A percentile compares a stretch with the other conserved stretches of the same genome.
Conservation (phyloP, 2,329 filamentous ascomycete species). For the Penicillium vulpinum region DNA sequence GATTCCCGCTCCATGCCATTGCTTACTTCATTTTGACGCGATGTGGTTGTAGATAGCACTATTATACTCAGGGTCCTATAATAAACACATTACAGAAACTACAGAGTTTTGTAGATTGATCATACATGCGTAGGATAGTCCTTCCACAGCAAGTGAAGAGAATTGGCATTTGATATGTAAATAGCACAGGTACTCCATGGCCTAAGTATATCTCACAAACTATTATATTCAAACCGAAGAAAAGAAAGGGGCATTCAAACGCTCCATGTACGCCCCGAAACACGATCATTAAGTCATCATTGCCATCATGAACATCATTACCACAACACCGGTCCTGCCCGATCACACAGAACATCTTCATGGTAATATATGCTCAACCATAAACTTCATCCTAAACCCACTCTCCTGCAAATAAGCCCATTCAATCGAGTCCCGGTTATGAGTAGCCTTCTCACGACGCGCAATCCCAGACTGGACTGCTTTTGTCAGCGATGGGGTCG, state of each 20-base stretch:
- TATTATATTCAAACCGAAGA: background rate
- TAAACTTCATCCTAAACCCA: slow-evolving; percentile 39
- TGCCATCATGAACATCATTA: slow-evolving; percentile 9
- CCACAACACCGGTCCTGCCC: background rate
- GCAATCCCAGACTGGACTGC: slow-evolving; percentile 58
- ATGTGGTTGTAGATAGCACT: slow-evolving; percentile 13
- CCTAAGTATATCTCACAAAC: background rate
- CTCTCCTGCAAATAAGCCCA: slow-evolving; percentile 45
- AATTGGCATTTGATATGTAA: background rate
- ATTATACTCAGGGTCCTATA: background rate
- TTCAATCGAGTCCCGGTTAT: slow-evolving; percentile 37
- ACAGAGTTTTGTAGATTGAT: background rate
- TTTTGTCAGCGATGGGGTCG: slow-evolving; percentile 40
- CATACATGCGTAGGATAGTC: background rate
- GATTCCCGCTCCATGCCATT: slow-evolving; percentile 11
- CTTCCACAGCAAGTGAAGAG: background rate
- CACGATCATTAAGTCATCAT: slow-evolving; percentile 5
- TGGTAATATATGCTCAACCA: slow-evolving; percentile 38
- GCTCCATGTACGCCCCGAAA: background rate
- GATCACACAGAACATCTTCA: background rate
- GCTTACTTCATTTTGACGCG: background rate
- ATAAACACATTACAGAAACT: background rate
- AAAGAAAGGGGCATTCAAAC: background rate
- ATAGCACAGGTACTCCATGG: background rate
- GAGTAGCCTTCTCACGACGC: slow-evolving; percentile 45